Evolutionary conservation across 2,329 filamentous ascomycete species (phyloP), one percentile per base, ranked within the genome.

Genomic region (Hymenoscyphus repandus): DNA sequence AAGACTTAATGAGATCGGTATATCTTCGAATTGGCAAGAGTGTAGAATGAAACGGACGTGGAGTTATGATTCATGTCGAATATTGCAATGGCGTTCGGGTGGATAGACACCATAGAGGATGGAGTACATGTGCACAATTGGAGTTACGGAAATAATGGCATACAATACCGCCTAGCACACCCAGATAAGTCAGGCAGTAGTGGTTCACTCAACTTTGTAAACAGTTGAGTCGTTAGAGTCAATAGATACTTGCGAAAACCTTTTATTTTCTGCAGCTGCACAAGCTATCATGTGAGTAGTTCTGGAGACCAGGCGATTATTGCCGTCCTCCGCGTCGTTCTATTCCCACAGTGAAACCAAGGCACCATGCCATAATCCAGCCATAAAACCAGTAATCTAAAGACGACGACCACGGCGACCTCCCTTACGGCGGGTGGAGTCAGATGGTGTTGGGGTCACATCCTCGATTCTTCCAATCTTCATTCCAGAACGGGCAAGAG

Each of bases 401-500:
- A 99, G 88, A 96, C 93, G 92, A 80, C 93, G 93, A 97, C 93
- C 93, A 88, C 93, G 92, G 79, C 93, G 91, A 96, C 93, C 93
- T 82, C 93, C 93, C 90, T 99, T 99, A 82, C 92, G 91, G 79
- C 93, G 89, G 71, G 93, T 99, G 75, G 90, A 96, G 79, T 99
- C 93, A 76, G 93, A 99, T 68, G 95, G 93, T 58, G 93, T 99
- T 69, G 93, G 93, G 68, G 95, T 99, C 62, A 99, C 93, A 74
- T 99, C 93, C 87, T 99, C 93, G 70, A 99, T 99, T 72, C 93
- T 88, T 73, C 93, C 93, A 69, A 99, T 99, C 83, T 92, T 95
- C 95, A 99, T 99, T 74, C 93, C 93, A 68, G 93, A 90, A 83
- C 93, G 95, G 73, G 93, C 93, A 66, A 99, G 87, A 69, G 93